Conservation (phyloP, 2,329 filamentous ascomycete species). For the Nemania sp. region DNA sequence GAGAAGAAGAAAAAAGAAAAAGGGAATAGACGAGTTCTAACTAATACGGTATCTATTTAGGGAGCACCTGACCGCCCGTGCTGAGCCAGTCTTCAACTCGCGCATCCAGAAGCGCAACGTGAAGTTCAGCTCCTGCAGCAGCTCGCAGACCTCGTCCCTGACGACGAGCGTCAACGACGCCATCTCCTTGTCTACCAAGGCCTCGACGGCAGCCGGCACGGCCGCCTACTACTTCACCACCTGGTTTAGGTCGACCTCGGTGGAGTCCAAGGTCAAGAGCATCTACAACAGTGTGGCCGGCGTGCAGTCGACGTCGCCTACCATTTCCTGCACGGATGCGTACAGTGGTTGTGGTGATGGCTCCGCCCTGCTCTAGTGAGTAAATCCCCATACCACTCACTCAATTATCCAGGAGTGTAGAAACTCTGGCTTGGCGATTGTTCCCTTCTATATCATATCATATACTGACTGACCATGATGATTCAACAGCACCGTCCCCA, state of each 20-base stretch:
- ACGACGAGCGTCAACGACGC: slow-evolving; percentile 23
- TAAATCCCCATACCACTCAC: neutral
- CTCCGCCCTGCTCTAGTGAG: slow-evolving; percentile 27
- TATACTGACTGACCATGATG: slow-evolving; percentile 1
- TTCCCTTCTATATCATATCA: neutral
- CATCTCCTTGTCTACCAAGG: slow-evolving; percentile 23
- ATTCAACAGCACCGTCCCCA: slow-evolving; percentile 24
- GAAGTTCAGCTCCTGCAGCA: slow-evolving; percentile 24
- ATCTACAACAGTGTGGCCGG: slow-evolving; percentile 26
- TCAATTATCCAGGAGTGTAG: neutral
- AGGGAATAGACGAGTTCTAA: slow-evolving; percentile 9
- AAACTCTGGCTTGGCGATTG: neutral
- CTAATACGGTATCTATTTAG: slow-evolving; percentile 12
- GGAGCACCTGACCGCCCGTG: slow-evolving; percentile 23
- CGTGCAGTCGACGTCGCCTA: slow-evolving; percentile 28
- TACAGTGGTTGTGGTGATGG: slow-evolving; percentile 25
- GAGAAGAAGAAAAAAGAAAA: too few relatives aligned
- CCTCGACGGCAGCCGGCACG: slow-evolving; percentile 17
- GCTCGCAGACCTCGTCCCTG: slow-evolving; percentile 23
- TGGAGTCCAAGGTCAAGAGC: slow-evolving; percentile 16
- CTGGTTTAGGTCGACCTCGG: slow-evolving; percentile 28
- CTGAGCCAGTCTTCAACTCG: slow-evolving; percentile 23
- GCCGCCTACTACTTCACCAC: slow-evolving; percentile 26
- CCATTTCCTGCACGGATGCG: slow-evolving; percentile 26
- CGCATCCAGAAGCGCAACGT: slow-evolving; percentile 29